phyloP scores from a whole-genome alignment of 495 filamentous ascomycete genomes.

The Penicillium psychrofluorescens region DNA sequence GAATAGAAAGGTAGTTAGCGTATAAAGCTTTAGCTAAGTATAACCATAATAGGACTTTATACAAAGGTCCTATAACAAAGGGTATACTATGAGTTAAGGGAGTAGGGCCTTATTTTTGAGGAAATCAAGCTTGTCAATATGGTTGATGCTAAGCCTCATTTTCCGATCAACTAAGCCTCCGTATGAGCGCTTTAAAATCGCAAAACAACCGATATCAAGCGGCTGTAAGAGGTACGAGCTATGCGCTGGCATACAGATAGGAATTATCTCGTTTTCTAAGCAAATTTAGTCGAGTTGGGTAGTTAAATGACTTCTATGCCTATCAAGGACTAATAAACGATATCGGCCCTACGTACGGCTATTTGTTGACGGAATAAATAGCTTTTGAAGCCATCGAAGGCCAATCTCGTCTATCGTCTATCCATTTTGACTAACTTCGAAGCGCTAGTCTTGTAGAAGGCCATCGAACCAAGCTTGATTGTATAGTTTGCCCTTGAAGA shows the following conservation, averaged over 20 bases:
- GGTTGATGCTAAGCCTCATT: background rate
- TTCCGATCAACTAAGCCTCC: background rate
- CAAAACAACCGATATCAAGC: background rate
- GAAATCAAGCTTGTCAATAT: constrained; percentile 1
- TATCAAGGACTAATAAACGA: no score
- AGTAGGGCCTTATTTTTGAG: no score
- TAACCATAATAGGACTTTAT: no score
- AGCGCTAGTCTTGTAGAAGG: background rate
- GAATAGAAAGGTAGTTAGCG: no score
- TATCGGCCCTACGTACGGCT: no score
- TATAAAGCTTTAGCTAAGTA: no score
- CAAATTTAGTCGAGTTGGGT: background rate
- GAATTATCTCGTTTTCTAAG: background rate
- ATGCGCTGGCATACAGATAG: background rate
- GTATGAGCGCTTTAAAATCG: background rate
- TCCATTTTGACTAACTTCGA: no score
- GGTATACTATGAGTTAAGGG: no score
- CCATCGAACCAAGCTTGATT: background rate
- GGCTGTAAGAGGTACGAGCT: background rate
- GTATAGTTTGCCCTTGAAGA: constrained; percentile 9
- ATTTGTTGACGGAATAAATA: no score
- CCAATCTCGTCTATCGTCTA: no score
- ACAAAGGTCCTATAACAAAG: no score
- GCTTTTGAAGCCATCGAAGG: no score
- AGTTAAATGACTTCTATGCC: background rate